Evolutionary conservation across 2,329 filamentous ascomycete genomes (phyloP).

Genomic region (Thelonectria discophora): DNA sequence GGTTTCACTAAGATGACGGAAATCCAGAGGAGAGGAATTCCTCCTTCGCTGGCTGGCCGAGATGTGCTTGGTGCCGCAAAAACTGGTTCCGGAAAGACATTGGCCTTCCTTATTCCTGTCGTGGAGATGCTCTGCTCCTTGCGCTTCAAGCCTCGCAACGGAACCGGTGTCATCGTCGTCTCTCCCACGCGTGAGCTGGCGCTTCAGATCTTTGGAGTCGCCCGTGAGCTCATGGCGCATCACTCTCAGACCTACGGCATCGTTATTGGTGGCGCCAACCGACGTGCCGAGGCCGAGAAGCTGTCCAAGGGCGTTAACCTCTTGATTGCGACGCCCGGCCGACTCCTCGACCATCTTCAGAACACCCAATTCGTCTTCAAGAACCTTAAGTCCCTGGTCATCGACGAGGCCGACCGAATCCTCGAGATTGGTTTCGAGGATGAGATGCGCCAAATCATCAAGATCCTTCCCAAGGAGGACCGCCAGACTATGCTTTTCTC

Average conservation of each 20-base stretch:
- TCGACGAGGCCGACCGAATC: slow-evolving; percentile 97
- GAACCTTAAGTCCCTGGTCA: slow-evolving; percentile 90
- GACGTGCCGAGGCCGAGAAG: slow-evolving; percentile 91
- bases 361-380: slow-evolving; percentile 94
- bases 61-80: slow-evolving; percentile 96
- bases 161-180: slow-evolving; percentile 89
- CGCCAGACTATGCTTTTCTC: slow-evolving; percentile 99
- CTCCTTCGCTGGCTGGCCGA: slow-evolving; percentile 85
- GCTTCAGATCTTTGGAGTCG: slow-evolving; percentile 95
- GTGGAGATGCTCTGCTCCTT: slow-evolving; percentile 92
- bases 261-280: slow-evolving; percentile 93
- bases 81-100: slow-evolving; percentile 94
- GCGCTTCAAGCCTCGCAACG: slow-evolving; percentile 94
- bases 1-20: slow-evolving; percentile 95
- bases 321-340: slow-evolving; percentile 90
- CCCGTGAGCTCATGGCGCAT: slow-evolving; percentile 88
- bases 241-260: slow-evolving; percentile 97
- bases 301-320: slow-evolving; percentile 93
- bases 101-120: slow-evolving; percentile 93
- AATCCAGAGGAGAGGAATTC: slow-evolving; percentile 88
- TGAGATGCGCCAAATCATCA: slow-evolving; percentile 96
- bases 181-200: slow-evolving; percentile 94
- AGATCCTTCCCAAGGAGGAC: slow-evolving; percentile 87
- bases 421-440: slow-evolving; percentile 98
- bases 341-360: slow-evolving; percentile 91